Evolutionary conservation across 108 stramenopile genomes (phyloP).

Genomic region (Aurantiochytrium sp.): DNA sequence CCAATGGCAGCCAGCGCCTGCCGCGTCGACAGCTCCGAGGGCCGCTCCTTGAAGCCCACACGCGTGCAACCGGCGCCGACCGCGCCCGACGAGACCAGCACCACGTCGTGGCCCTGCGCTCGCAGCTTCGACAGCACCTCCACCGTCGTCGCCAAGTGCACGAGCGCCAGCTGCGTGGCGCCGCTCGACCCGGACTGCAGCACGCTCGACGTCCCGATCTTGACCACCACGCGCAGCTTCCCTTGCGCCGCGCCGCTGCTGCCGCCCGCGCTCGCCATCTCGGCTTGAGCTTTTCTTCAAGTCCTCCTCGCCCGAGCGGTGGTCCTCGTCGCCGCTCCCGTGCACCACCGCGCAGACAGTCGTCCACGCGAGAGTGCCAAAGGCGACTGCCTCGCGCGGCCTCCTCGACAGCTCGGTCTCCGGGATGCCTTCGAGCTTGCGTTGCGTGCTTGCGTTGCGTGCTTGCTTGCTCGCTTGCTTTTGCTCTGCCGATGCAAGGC

Average conservation of each 20-base stretch:
- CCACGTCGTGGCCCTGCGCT: background rate
- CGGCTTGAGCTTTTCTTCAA: no score
- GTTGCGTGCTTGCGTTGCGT: no score
- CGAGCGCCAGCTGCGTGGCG: background rate
- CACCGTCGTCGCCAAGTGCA: background rate
- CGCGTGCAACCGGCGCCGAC: background rate
- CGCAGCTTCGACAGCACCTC: background rate
- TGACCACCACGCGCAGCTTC: background rate
- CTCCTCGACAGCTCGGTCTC: no score
- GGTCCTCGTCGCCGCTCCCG: no score
- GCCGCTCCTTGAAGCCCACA: background rate
- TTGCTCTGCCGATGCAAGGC: no score
- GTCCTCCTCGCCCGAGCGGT: no score
- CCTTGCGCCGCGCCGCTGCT: background rate
- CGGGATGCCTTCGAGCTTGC: no score
- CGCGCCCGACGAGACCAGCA: background rate
- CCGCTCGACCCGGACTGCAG: background rate
- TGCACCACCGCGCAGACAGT: no score
- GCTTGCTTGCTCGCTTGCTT: no score
- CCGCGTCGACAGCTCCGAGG: background rate
- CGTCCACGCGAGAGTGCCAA: no score
- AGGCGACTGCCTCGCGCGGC: no score
- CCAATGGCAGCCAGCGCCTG: slow-evolving; percentile 17
- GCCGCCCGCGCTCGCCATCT: background rate
- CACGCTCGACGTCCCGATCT: slow-evolving; percentile 12